Evolutionary conservation across 345 rosid species (phyloP).

Genomic region (Schrenkiella parvula): DNA sequence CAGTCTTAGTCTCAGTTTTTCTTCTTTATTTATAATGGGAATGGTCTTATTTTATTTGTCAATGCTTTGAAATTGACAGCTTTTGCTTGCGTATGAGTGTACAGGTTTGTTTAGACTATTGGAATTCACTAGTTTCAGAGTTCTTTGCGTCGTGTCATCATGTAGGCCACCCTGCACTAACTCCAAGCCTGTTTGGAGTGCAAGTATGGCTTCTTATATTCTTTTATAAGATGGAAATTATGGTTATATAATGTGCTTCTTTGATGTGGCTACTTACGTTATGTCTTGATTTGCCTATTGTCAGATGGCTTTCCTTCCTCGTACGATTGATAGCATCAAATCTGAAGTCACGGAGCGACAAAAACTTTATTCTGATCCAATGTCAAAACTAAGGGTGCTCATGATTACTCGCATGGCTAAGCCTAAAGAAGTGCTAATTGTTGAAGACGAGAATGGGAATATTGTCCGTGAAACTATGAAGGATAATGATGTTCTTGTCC

Average conservation of each 20-base stretch:
- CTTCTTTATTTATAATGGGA: too few species aligned
- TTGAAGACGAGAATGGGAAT: conserved; percentile 99
- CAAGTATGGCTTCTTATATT: conserved; percentile 42
- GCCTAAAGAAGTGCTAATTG: conserved; percentile 95
- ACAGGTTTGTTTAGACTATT: conserved; percentile 98
- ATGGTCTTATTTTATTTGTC: background rate
- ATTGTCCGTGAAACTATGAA: conserved; percentile 98
- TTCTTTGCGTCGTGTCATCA: conserved; percentile 68
- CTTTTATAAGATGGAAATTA: background rate
- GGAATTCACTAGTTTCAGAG: conserved; percentile 88
- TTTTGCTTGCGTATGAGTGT: conserved; percentile 20
- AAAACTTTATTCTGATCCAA: conserved; percentile 67
- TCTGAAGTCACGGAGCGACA: conserved; percentile 59
- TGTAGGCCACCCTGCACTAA: conserved; percentile 62
- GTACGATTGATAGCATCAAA: conserved; percentile 70
- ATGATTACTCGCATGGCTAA: conserved; percentile 99
- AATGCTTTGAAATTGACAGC: conserved; percentile 3
- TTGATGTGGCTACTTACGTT: conserved; percentile 27
- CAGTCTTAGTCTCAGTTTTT: too few species aligned
- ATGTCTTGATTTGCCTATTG: conserved; percentile 14
- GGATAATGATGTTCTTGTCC: conserved; percentile 98
- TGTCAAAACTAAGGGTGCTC: conserved; percentile 86
- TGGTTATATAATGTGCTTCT: background rate
- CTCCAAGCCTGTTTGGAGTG: conserved; percentile 71
- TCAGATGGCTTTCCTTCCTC: conserved; percentile 66